Evolutionary conservation across 78 protist genomes (phyloP), one percentile per base, ranked within the genome.

Genomic region (Dictyostelium purpureum): DNA sequence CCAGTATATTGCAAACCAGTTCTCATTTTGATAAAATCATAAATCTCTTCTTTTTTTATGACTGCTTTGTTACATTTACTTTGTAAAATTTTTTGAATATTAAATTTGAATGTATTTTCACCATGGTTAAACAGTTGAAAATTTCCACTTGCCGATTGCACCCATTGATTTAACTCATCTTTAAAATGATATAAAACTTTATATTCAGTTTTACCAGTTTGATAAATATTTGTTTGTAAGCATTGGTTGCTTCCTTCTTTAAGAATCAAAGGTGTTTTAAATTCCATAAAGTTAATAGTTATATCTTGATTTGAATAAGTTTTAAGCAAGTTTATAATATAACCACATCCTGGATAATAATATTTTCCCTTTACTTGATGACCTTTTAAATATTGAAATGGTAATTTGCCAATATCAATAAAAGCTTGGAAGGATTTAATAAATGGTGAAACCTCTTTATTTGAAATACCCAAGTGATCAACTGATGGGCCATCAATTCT

Each of bases 221-320:
- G 19, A 7, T 12, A 35, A 5, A 45, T 12, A 26, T 43, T 71
- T 38, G 78, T 45, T 38, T 43, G 57, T 70, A 70, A 42, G 18
- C 26, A 26, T 26, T 71, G 57, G 45, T 42, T 43, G 5, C 10
- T 43, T 4, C 61, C 79, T 2, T 51, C 80, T n/a, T 28, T 70
- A 26, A 82, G 33, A 37, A 82, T 69, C 0, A 82, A 70, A 16
- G 90, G 90, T 18, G 43, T 28, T 9, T 71, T 82, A 52, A 82
- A 82, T 19, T 82, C 90, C 0, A 82, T 16, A 2, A 11, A 45
- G 9, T 52, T 57, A 63, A 82, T 82, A 0, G 4, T 16, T 12
- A 82, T 0, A 56, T 82, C 79, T 16, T 70, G 54, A 12, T 24
- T 26, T 11, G 35, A 16, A 52, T 28, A 70, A 2, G 37, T 6